phyloP scores from a whole-genome alignment of 495 filamentous ascomycete species.

The Saxophila tyrrhenica region DNA sequence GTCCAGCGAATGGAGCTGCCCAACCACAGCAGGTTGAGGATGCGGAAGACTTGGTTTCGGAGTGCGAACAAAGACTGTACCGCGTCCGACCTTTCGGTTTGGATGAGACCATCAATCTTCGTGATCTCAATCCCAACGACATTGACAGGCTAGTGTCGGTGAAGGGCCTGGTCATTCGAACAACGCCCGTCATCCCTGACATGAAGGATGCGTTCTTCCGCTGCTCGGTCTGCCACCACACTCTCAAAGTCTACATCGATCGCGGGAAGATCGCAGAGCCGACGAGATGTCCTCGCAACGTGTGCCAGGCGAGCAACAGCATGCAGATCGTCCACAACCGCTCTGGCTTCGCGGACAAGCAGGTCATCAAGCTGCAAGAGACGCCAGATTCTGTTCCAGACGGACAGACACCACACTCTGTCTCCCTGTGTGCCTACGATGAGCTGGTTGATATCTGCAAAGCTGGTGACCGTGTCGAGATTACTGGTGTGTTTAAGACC shows the following conservation, averaged over 20 bases:
- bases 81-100: slow-evolving; percentile 85
- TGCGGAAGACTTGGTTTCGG: slow-evolving; percentile 47
- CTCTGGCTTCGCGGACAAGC: slow-evolving; percentile 89
- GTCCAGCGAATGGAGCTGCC: slow-evolving; percentile 3
- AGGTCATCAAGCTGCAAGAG: slow-evolving; percentile 97
- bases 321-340: slow-evolving; percentile 99
- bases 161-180: slow-evolving; percentile 92
- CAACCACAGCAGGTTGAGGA: slow-evolving; percentile 21
- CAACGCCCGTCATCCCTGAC: slow-evolving; percentile 92
- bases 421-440: slow-evolving; percentile 92
- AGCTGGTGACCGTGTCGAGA: slow-evolving; percentile 89
- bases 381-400: slow-evolving; percentile 90
- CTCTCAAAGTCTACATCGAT: slow-evolving; percentile 80
- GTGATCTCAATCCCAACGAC: slow-evolving; percentile 84
- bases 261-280: slow-evolving; percentile 94
- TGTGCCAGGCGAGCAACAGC: slow-evolving; percentile 76
- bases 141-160: slow-evolving; percentile 86
- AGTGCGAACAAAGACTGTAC: slow-evolving; percentile 62
- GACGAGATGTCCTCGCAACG: slow-evolving; percentile 73
- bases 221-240: slow-evolving; percentile 84
- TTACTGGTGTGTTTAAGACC: slow-evolving; percentile 93
- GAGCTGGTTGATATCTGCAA: slow-evolving; percentile 96
- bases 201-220: slow-evolving; percentile 96
- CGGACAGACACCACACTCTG: slow-evolving; percentile 95
- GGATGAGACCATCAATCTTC: slow-evolving; percentile 77